Evolutionary conservation across 2,329 filamentous ascomycete genomes (phyloP), one percentile per base, ranked within the genome.

Genomic region (Nigrospora oryzae): DNA sequence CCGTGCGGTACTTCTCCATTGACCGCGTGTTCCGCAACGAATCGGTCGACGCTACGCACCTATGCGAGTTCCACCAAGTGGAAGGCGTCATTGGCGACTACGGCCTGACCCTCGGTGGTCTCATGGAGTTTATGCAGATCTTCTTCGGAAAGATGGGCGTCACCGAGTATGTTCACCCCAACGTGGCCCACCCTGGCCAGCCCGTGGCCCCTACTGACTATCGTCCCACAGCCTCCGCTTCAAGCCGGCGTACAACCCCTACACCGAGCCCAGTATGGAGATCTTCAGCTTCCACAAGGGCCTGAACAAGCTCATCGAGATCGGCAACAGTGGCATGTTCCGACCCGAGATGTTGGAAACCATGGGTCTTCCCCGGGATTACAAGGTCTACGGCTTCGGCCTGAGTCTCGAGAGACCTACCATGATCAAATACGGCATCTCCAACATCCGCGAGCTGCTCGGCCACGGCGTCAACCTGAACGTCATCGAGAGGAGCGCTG

Each of bases 61-160:
- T 98, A 59, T 90, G 89, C 35, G 93, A 98, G 67, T 98, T 98
- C 76, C 93, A 98, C 70, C 93, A 98, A 64, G 88, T 97, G 32
- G 93, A 98, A 69, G 93, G 93, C 66, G 91, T 98, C 42, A 97
- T 98, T 68, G 93, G 93, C 23, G 93, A 98, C 68, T 97, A 95
- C 64, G 86, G 85, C 33, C 75, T 98, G 50, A 94, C 91, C 1
- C 78, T 97, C 15, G 93, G 93, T 54, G 93, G 90, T 39, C 73
- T 97, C 47, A 95, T 96, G 75, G 88, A 77, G 80, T 69, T 97
- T 72, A 90, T 97, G 77, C 84, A 91, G 59, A 83, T 89, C 58
- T 97, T 98, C 81, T 98, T 97, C 68, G 76, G 74, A 51, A 95
- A 95, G 74, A 95, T 97, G 85, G 91, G 93, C 53, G 89, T 98